Conservation (phyloP, 495 filamentous ascomycete species). For the Penicillium paradoxum region DNA sequence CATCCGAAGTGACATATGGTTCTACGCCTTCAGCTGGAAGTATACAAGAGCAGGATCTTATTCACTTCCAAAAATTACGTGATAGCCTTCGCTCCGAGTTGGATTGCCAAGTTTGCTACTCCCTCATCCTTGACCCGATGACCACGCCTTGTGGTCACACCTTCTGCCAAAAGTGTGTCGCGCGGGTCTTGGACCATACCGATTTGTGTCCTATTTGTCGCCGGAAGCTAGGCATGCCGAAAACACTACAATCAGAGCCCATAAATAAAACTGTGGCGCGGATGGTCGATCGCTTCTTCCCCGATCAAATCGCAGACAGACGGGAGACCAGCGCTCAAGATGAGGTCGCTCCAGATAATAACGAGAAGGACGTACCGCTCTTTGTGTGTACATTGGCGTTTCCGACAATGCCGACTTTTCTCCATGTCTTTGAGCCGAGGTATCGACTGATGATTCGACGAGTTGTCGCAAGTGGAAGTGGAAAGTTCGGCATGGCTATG, state of each 20-base stretch:
- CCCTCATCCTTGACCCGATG: conserved; percentile 69
- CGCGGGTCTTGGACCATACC: conserved; percentile 68
- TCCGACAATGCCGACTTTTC: conserved; percentile 75
- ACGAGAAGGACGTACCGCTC: conserved; percentile 60
- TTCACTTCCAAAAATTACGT: conserved; percentile 52
- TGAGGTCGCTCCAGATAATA: conserved; percentile 39
- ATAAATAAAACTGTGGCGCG: conserved; percentile 58
- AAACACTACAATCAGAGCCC: conserved; percentile 47
- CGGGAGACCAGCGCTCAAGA: conserved; percentile 50
- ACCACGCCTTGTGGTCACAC: conserved; percentile 88
- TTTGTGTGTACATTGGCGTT: conserved; percentile 80
- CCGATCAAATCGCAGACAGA: conserved; percentile 57
- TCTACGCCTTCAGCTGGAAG: conserved; percentile 24
- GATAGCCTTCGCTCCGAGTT: conserved; percentile 61
- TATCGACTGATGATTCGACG: conserved; percentile 86
- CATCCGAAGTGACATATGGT: conserved; percentile 51
- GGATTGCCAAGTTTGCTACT: conserved; percentile 86
- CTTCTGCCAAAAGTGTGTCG: conserved; percentile 75
- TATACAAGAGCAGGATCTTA: conserved; percentile 41
- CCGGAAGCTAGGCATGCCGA: conserved; percentile 56
- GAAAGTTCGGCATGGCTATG: conserved; percentile 81
- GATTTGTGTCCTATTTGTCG: conserved; percentile 77
- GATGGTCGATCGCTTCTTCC: conserved; percentile 60
- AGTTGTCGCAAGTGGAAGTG: conserved; percentile 60
- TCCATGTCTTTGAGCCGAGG: conserved; percentile 88